These are phyloP conservation scores for Aspergillus cejpii DNA, from an alignment of 2,329 filamentous ascomycete species.

Conservation along the genomic window DNA sequence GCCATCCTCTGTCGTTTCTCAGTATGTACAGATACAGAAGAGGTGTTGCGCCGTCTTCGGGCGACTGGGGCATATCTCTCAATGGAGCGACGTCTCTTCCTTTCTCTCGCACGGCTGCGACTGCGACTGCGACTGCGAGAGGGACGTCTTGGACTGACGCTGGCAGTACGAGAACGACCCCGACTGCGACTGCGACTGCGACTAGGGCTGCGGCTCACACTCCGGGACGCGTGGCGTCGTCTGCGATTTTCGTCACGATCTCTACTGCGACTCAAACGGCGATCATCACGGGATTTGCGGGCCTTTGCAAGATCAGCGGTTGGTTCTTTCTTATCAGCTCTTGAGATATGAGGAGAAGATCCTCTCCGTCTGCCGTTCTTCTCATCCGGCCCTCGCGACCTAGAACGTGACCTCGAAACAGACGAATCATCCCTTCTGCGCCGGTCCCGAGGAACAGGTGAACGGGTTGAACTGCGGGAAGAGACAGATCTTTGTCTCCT, in stretches of 20 bases:
- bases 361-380: constrained; percentile 36
- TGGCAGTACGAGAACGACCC: constrained; percentile 10
- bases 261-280: constrained; percentile 37
- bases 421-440: constrained; percentile 31
- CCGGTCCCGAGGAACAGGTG: constrained; percentile 28
- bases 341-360: constrained; percentile 41
- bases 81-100: constrained; percentile 41
- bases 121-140: constrained; percentile 26
- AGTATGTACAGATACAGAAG: constrained; percentile 38
- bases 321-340: constrained; percentile 38
- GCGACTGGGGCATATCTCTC: constrained; percentile 41
- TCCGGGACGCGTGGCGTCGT: constrained; percentile 20
- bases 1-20: constrained; percentile 39
- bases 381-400: constrained; percentile 24
- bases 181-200: constrained; percentile 30
- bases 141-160: background rate
- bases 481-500: constrained; percentile 37
- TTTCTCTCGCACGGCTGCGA: constrained; percentile 26
- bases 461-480: constrained; percentile 33
- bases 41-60: constrained; percentile 39
- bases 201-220: constrained; percentile 25
- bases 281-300: constrained; percentile 38
- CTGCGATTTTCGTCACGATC: constrained; percentile 29
- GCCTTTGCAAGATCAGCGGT: constrained; percentile 48
- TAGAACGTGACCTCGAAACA: constrained; percentile 34